These are phyloP conservation scores for Liquidambar formosana DNA, from an alignment of 164 flowering plant genomes.

Conservation along the genomic window DNA sequence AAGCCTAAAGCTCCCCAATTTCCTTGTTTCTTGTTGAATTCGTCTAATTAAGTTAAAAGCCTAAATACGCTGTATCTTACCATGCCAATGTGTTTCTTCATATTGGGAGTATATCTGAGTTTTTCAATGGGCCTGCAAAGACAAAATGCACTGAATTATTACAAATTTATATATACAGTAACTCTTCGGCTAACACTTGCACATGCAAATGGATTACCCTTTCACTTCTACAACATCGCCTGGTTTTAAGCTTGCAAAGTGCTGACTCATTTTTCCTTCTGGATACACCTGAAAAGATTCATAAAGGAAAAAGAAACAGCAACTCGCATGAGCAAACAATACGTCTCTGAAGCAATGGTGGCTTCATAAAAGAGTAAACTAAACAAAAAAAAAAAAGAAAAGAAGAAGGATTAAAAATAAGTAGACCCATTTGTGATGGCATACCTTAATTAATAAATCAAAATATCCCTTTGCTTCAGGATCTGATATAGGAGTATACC, in stretches of 20 bases:
- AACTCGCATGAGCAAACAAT: neutral
- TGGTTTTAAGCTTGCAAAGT: constrained; percentile 82
- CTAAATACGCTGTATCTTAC: constrained; percentile 41
- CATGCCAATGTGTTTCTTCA: constrained; percentile 99
- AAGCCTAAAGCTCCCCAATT: neutral
- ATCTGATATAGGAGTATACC: constrained; percentile 98
- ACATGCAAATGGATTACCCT: constrained; percentile 55
- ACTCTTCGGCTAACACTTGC: neutral
- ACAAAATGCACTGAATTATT: neutral
- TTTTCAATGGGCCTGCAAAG: constrained; percentile 93
- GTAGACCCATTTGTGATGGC: neutral
- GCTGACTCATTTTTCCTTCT: constrained; percentile 98
- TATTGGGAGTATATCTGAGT: constrained; percentile 88
- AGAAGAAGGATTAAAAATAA: neutral
- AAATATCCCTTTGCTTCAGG: constrained; percentile 90
- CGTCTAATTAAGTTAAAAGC: neutral
- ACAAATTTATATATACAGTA: neutral
- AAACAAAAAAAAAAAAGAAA: constrained; percentile 4
- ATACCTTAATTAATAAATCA: constrained; percentile 91
- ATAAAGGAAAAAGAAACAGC: neutral
- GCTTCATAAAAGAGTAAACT: neutral
- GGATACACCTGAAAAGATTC: constrained; percentile 78
- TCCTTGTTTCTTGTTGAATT: neutral
- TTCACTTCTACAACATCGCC: constrained; percentile 95
- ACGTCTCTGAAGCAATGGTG: neutral